Conservation (phyloP, 306 rosid species). For the Pueraria montana region DNA sequence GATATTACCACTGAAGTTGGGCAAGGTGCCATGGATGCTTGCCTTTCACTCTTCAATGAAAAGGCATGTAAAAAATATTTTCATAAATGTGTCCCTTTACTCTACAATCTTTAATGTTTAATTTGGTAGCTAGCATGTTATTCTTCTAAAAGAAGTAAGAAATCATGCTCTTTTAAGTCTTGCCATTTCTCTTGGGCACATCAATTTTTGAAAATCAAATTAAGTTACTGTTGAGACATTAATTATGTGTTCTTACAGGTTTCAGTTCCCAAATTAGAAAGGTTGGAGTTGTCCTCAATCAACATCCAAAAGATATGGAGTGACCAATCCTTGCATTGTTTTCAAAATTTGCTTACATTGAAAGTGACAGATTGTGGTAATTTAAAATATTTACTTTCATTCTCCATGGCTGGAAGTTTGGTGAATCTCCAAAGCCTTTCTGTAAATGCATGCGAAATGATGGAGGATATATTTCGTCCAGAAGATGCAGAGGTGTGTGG, state of each 20-base stretch:
- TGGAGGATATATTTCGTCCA: constrained; percentile 32
- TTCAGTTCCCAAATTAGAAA: constrained; percentile 41
- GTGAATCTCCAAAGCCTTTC: constrained; percentile 34
- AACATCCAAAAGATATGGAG: constrained; percentile 10
- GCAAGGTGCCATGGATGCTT: background rate
- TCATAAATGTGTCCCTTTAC: background rate
- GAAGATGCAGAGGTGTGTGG: background rate
- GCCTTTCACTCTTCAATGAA: constrained; percentile 26
- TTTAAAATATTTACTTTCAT: constrained; percentile 37
- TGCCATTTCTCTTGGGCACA: background rate
- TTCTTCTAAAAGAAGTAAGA: background rate
- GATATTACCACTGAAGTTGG: background rate
- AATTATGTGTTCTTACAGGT: constrained; percentile 17
- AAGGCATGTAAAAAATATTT: constrained; percentile 7
- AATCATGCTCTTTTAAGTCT: background rate
- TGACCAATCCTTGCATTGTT: background rate
- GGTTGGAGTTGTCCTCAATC: constrained; percentile 41
- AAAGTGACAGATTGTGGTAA: background rate
- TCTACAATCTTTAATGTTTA: background rate
- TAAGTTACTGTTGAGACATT: background rate
- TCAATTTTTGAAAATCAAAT: background rate
- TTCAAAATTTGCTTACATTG: constrained; percentile 37
- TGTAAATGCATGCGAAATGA: constrained; percentile 3
- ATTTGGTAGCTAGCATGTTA: background rate
- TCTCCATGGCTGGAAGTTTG: constrained; percentile 27